Base-by-base conservation (phyloP, 2,329 filamentous ascomycete species). In the Claviceps monticola region DNA sequence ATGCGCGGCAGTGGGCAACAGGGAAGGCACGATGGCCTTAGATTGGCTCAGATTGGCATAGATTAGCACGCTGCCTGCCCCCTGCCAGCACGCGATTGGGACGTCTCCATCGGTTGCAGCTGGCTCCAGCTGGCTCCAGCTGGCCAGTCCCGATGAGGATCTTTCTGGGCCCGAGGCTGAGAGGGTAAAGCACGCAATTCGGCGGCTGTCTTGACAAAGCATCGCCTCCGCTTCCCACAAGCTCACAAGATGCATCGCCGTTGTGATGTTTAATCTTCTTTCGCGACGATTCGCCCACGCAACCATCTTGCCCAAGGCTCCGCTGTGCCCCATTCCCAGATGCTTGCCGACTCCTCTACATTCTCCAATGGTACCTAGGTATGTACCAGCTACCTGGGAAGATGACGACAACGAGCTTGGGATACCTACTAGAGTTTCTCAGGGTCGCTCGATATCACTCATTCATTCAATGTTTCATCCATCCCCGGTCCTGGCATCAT, bases 161-260 rank as follows among this genome's bases (percentile, higher is more conserved):
- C 34, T 46, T 46, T 17, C 39, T 23, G 46, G 39, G 9, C 16
- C 39, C 6, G 48, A 47, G 47, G 38, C 51, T 54, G 79, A 5
- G 14, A 26, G 13, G 63, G 54, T 73, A 72, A 50, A 61, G 59
- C 59, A 61, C 59, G 59, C 58, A 57, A 61, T 61, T 53, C 51
- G 13, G 58, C 59, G 59, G 58, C 57, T 58, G 55, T 56, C 55
- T 60, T 53, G 57, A 57, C 58, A 53, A 57, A 54, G 21, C 42
- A 13, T 34, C 29, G 41, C 41, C 39, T 42, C 47, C 16, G 34
- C 46, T 4, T 44, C 21, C 16, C 26, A 29, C 26, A 29, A 29
- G 26, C 26, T 44, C 42, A 44, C 39, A 21, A 21, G 8, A 13
- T 42, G 11, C 7, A 19, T 19, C 39, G 11, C 19, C 11, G 17